Evolutionary conservation across 169 alveolate species (phyloP), one percentile per base, ranked within the genome.

Genomic region (Neospora caninum): DNA sequence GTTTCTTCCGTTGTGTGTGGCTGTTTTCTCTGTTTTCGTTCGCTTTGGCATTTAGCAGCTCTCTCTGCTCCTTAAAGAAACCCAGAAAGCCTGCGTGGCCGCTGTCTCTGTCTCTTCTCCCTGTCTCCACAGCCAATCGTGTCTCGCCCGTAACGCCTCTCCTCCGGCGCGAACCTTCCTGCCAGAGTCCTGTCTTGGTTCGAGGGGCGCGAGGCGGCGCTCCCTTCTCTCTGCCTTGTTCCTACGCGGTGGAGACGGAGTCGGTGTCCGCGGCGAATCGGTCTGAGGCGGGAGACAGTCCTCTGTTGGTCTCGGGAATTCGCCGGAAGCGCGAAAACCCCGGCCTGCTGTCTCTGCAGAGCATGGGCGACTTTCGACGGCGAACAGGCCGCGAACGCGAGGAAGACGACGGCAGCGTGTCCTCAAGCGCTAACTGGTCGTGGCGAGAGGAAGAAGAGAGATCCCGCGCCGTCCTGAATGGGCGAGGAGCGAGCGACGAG

Each of bases 261-360:
- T n/a, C 78, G 78, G 78, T 29, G 36, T 64, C 36, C 31, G 34
- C 34, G 78, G 16, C 58, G 58, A 49, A 49, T 49, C 78, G 78
- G 34, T 64, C 78, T 0, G 78, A 64, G 31, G 78, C 34, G 34
- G 78, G 78, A 4, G 78, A 64, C 36, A 64, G 78, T 27, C 78
- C 78, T 13, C 78, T 27, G 34, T 29, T 64, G 78, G 78, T 29
- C 31, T 64, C 78, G 36, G 78, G 78, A 13, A 64, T 64, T 29
- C 78, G 78, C 31, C 78, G 78, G 78, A 64, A 64, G 78, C 78
- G 78, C 78, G 78, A 64, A n/a, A 64, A 20, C 34, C 78, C 78
- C 4, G 1, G 36, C 36, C 78, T 64, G 9, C 78, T 64, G 36
- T 18, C 78, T 20, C 78, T 64, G 78, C 78, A 64, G 78, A 64